Evolutionary conservation across 192 early-diverging fungal genomes (phyloP).

Genomic region (Rhizophlyctis rosea): DNA sequence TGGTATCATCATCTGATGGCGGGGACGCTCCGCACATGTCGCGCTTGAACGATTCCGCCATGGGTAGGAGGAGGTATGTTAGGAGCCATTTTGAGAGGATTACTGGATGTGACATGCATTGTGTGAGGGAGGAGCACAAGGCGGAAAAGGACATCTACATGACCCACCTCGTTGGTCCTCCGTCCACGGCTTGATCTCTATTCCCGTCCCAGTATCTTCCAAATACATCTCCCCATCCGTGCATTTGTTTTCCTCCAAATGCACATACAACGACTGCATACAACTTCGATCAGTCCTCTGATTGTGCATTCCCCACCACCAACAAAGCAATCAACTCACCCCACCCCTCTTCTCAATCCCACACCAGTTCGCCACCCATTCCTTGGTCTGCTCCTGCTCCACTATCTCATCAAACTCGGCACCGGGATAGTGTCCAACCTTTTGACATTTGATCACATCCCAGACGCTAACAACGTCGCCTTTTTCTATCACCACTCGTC

Average conservation of each 20-base stretch:
- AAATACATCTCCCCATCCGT: constrained; percentile 90
- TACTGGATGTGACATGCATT: constrained; percentile 46
- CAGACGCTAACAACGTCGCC: constrained; percentile 80
- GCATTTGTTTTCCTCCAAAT: constrained; percentile 74
- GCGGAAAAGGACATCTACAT: neutral
- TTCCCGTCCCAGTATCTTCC: constrained; percentile 73
- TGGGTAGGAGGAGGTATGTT: constrained; percentile 60
- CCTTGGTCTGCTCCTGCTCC: constrained; percentile 57
- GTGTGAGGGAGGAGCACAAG: neutral
- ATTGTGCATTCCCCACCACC: neutral
- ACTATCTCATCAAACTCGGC: constrained; percentile 46
- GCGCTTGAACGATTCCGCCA: neutral
- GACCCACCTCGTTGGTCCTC: constrained; percentile 72
- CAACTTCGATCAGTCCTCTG: neutral
- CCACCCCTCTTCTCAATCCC: constrained; percentile 66
- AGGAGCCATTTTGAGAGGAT: constrained; percentile 83
- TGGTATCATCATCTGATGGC: too few relatives aligned
- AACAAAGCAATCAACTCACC: neutral
- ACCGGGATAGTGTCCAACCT: constrained; percentile 26
- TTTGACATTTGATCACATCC: constrained; percentile 80
- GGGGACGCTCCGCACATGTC: too few relatives aligned
- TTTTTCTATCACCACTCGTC: constrained; percentile 83
- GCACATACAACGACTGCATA: constrained; percentile 67
- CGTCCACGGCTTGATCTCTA: constrained; percentile 35
- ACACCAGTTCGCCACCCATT: constrained; percentile 90